phyloP scores from a whole-genome alignment of 1,139 yeast genomes.

The Diutina scorzettiae region DNA sequence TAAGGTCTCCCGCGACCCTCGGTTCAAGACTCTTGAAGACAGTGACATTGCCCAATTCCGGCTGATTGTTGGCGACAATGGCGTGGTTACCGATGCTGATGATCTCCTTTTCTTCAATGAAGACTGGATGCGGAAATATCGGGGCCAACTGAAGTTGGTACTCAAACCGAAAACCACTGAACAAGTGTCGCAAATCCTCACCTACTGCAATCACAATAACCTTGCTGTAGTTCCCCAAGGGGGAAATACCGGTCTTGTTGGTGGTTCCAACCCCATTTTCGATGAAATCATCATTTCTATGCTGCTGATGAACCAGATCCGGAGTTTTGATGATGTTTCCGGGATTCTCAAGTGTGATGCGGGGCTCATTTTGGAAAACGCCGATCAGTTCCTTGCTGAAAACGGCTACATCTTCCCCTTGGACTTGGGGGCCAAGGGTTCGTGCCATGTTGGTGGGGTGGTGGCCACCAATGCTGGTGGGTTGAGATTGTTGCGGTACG shows the following conservation, averaged over 20 bases:
- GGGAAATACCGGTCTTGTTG: constrained; percentile 94
- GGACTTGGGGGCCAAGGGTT: constrained; percentile 94
- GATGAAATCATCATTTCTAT: constrained; percentile 78
- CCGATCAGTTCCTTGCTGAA: constrained; percentile 70
- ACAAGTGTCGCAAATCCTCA: constrained; percentile 65
- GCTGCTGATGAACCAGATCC: constrained; percentile 60
- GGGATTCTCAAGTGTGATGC: constrained; percentile 88
- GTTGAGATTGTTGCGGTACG: constrained; percentile 73
- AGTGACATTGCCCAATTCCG: constrained; percentile 55
- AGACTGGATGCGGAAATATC: constrained; percentile 94
- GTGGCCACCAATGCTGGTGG: constrained; percentile 98
- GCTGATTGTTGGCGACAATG: constrained; percentile 39
- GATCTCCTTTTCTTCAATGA: constrained; percentile 70
- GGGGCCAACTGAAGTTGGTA: constrained; percentile 74
- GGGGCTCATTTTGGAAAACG: constrained; percentile 79
- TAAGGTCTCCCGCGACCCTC: constrained; percentile 34
- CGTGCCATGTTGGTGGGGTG: constrained; percentile 92
- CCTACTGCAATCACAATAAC: constrained; percentile 67
- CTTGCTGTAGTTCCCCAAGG: constrained; percentile 95
- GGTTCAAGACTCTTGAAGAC: constrained; percentile 34
- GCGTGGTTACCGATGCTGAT: constrained; percentile 39
- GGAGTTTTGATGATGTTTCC: constrained; percentile 70
- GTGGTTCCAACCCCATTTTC: constrained; percentile 88
- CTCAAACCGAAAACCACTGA: constrained; percentile 76
- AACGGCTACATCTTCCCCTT: constrained; percentile 84